Evolutionary conservation across 2,329 filamentous ascomycete species (phyloP).

Genomic region (Plenodomus lindquistii): DNA sequence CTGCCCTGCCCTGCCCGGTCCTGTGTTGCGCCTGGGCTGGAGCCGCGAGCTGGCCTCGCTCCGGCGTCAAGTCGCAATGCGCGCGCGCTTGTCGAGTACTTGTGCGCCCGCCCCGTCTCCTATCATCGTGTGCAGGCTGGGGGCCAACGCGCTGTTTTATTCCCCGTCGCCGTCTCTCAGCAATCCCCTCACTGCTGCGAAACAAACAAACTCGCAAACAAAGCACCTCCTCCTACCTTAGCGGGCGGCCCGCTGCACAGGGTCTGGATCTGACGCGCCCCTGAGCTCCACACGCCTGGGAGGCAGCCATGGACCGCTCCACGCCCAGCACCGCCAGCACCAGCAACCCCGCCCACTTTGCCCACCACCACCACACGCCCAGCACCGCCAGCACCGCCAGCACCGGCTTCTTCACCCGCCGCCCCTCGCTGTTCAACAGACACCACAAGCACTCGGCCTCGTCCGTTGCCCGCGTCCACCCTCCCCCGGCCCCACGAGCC

Average conservation of each 20-base stretch:
- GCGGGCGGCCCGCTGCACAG: constrained; percentile 1
- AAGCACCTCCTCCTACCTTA: not conserved
- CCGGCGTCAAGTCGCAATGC: not conserved
- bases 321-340: constrained; percentile 4
- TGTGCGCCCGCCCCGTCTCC: too few relatives aligned
- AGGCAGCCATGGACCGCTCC: constrained; percentile 1
- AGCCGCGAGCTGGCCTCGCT: not conserved
- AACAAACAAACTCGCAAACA: not conserved
- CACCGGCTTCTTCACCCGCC: constrained; percentile 34
- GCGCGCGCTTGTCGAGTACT: not conserved
- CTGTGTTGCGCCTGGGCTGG: too few relatives aligned
- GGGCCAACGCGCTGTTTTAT: too few relatives aligned
- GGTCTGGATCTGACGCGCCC: constrained; percentile 6
- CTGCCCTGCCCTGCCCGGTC: too few relatives aligned
- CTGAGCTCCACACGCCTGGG: constrained; percentile 8
- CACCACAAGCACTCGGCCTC: constrained; percentile 11
- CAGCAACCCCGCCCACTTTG: not conserved
- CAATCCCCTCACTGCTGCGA: not conserved
- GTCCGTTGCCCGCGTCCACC: constrained; percentile 7
- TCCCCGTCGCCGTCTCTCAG: too few relatives aligned
- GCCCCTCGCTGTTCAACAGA: constrained; percentile 37
- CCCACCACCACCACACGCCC: not conserved
- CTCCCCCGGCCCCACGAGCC: constrained; percentile 2
- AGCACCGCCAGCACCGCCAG: not conserved
- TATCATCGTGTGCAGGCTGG: too few relatives aligned